These are phyloP conservation scores for Astrothelium macrocarpum DNA, from an alignment of 495 filamentous ascomycete species.

Conservation along the genomic window DNA sequence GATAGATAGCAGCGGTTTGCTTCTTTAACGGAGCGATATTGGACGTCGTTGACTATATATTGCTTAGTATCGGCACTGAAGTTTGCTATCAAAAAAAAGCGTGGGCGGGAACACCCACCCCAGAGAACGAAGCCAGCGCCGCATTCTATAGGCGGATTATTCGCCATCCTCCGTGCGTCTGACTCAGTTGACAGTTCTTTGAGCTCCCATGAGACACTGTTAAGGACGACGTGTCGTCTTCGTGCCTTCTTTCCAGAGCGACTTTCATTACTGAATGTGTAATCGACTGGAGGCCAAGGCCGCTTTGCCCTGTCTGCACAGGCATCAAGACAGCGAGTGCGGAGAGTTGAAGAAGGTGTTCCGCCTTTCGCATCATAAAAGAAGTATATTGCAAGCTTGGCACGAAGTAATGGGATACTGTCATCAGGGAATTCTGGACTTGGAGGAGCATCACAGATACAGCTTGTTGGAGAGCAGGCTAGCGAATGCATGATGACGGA, in stretches of 20 bases:
- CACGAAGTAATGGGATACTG: background rate
- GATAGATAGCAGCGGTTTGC: background rate
- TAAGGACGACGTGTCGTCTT: background rate
- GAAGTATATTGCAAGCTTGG: background rate
- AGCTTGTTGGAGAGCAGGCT: background rate
- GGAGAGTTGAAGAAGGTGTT: background rate
- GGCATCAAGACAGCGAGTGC: background rate
- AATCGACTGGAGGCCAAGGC: background rate
- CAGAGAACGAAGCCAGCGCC: background rate
- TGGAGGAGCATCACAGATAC: background rate
- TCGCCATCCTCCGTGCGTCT: background rate
- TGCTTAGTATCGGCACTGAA: background rate
- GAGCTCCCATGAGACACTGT: background rate
- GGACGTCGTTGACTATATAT: background rate
- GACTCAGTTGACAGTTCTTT: background rate
- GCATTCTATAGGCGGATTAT: slow-evolving; percentile 6
- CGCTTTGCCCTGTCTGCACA: background rate
- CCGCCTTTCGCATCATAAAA: background rate
- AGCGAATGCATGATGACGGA: background rate
- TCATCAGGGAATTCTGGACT: background rate
- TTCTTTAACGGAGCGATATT: background rate
- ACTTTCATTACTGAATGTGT: background rate
- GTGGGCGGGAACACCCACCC: background rate
- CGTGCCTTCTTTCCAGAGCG: background rate
- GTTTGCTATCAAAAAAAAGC: background rate